phyloP scores from a whole-genome alignment of 164 flowering plant species.

The Tinospora cordifolia region DNA sequence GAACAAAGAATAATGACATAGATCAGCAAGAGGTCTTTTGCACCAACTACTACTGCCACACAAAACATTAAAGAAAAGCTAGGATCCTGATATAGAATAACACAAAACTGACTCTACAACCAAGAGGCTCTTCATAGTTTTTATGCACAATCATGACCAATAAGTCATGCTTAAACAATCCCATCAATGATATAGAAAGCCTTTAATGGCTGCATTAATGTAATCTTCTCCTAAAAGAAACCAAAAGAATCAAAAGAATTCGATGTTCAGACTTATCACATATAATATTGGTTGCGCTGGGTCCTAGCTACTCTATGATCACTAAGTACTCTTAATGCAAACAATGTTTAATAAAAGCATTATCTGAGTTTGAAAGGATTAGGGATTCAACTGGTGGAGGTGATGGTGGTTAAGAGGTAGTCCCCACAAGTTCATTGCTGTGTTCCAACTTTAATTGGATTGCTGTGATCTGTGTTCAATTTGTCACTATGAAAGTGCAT shows the following conservation, averaged over 20 bases:
- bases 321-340: not conserved
- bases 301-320: not conserved
- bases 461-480: not conserved
- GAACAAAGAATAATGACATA: no score
- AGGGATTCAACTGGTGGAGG: not conserved
- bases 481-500: not conserved
- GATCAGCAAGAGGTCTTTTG: no score
- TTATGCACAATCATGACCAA: not conserved
- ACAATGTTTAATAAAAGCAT: not conserved
- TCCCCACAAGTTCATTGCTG: not conserved
- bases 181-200: not conserved
- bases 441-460: not conserved
- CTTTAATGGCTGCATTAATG: not conserved
- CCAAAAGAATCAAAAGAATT: not conserved
- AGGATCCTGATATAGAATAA: no score
- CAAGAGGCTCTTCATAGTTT: no score
- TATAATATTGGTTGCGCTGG: not conserved
- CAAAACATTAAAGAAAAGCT: no score
- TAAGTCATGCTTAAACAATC: not conserved
- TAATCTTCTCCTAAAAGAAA: not conserved
- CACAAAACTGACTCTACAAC: no score
- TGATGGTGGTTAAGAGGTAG: not conserved
- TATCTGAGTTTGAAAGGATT: not conserved
- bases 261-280: not conserved
- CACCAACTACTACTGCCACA: no score